Conservation (phyloP, 768 basidiomycete species). For the Tubosaeta brunneosetosa region DNA sequence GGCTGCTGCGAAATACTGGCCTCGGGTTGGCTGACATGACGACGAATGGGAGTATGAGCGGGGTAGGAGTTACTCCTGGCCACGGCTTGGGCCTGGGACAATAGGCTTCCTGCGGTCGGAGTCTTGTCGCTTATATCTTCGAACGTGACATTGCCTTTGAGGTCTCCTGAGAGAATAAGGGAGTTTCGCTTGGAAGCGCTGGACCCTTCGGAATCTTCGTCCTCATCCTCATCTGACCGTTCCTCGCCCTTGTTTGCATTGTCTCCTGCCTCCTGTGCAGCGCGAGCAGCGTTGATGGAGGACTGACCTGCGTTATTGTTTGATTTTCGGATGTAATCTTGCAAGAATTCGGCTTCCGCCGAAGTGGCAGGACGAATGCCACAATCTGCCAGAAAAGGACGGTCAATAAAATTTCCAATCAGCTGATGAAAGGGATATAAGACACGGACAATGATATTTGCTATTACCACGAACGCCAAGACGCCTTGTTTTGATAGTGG, state of each 20-base stretch:
- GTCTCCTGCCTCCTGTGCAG: conserved; percentile 68
- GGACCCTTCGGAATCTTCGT: conserved; percentile 77
- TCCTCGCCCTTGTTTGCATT: conserved; percentile 58
- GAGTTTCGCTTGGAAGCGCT: conserved; percentile 77
- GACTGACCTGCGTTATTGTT: conserved; percentile 80
- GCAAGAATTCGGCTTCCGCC: conserved; percentile 86
- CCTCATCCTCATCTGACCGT: conserved; percentile 78
- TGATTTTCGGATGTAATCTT: conserved; percentile 87
- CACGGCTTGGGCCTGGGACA: conserved; percentile 69
- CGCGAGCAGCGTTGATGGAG: conserved; percentile 69
- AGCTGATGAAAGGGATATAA: conserved; percentile 31
- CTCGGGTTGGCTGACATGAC: conserved; percentile 59
- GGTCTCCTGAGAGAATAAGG: conserved; percentile 57
- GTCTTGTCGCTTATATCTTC: conserved; percentile 81
- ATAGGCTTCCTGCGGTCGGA: conserved; percentile 71
- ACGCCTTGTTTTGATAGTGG: conserved; percentile 91
- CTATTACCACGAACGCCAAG: conserved; percentile 91
- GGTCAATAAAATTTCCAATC: conserved; percentile 31
- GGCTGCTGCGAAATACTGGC: conserved; percentile 49
- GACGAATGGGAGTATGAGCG: conserved; percentile 70
- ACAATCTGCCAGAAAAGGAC: conserved; percentile 56
- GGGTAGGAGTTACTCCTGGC: conserved; percentile 58
- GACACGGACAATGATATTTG: conserved; percentile 86
- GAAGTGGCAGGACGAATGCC: conserved; percentile 89
- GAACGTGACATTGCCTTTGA: conserved; percentile 51